Conservation (phyloP, 257 asterid species). For the Solanum virginianum region DNA sequence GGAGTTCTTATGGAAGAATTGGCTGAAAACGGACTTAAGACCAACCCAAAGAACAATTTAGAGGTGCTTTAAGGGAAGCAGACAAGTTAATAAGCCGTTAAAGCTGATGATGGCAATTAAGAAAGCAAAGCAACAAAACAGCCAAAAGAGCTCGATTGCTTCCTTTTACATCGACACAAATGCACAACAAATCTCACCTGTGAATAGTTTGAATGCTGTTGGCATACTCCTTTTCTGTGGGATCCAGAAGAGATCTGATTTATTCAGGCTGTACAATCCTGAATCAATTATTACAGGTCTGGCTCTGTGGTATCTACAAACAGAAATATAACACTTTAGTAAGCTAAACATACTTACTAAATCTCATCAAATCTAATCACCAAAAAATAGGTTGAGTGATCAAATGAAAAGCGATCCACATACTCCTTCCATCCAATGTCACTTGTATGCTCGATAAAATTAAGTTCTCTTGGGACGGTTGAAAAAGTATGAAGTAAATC, state of each 20-base stretch:
- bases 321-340: neutral
- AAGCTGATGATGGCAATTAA: neutral
- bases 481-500: slow-evolving; percentile 60
- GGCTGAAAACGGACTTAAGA: neutral
- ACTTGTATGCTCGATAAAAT: slow-evolving; percentile 72
- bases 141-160: neutral
- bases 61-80: neutral
- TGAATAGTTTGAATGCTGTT: slow-evolving; percentile 57
- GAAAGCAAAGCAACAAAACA: neutral
- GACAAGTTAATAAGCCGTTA: neutral
- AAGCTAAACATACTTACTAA: neutral
- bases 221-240: slow-evolving; percentile 48
- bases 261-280: slow-evolving; percentile 50
- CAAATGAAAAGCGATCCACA: slow-evolving; percentile 8
- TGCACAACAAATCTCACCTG: slow-evolving; percentile 25
- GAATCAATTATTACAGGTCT: slow-evolving; percentile 72
- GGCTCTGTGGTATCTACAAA: slow-evolving; percentile 49
- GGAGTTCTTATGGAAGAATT: neutral
- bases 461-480: slow-evolving; percentile 49
- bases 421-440: slow-evolving; percentile 76
- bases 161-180: neutral
- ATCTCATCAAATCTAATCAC: neutral
- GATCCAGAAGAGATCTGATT: slow-evolving; percentile 56
- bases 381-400: neutral
- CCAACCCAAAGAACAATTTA: neutral